phyloP scores from a whole-genome alignment of 1,284 basidiomycete species.

The Ustilago loliicola region DNA sequence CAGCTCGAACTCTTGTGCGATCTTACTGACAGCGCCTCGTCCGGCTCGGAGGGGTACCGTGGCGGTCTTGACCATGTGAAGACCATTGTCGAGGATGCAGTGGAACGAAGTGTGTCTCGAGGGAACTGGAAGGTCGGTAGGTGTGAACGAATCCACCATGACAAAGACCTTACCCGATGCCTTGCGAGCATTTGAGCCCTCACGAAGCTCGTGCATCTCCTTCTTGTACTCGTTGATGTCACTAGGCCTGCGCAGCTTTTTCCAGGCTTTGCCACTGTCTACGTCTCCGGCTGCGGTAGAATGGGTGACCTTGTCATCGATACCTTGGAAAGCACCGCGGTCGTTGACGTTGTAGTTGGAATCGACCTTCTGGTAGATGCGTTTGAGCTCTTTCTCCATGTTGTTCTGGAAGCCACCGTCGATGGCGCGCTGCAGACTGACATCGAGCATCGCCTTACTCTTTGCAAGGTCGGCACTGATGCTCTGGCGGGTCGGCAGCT shows the following conservation, averaged over 20 bases:
- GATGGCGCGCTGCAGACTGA: conserved; percentile 56
- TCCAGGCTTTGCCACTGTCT: conserved; percentile 87
- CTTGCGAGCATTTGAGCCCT: conserved; percentile 82
- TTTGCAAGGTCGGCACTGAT: conserved; percentile 57
- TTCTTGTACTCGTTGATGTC: conserved; percentile 96
- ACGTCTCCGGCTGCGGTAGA: conserved; percentile 81
- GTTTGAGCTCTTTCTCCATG: conserved; percentile 60
- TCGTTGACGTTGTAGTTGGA: conserved; percentile 73
- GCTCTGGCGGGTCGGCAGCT: conserved; percentile 50
- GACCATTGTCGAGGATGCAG: conserved; percentile 95
- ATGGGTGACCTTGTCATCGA: conserved; percentile 75
- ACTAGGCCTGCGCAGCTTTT: conserved; percentile 85
- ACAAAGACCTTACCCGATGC: conserved; percentile 93
- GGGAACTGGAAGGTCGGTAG: conserved; percentile 60
- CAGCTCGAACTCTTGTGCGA: conserved; percentile 90
- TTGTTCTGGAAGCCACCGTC: conserved; percentile 58
- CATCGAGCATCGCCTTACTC: conserved; percentile 58
- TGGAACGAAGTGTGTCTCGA: conserved; percentile 79
- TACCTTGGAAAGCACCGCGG: conserved; percentile 60
- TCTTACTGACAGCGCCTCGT: conserved; percentile 74
- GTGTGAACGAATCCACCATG: conserved; percentile 72
- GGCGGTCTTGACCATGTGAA: conserved; percentile 94
- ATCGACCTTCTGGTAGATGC: conserved; percentile 61
- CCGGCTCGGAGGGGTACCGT: conserved; percentile 78
- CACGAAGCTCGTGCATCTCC: conserved; percentile 84